phyloP scores from a whole-genome alignment of 1,284 basidiomycete species.

The Ceratorhiza oryzae-sativae region DNA sequence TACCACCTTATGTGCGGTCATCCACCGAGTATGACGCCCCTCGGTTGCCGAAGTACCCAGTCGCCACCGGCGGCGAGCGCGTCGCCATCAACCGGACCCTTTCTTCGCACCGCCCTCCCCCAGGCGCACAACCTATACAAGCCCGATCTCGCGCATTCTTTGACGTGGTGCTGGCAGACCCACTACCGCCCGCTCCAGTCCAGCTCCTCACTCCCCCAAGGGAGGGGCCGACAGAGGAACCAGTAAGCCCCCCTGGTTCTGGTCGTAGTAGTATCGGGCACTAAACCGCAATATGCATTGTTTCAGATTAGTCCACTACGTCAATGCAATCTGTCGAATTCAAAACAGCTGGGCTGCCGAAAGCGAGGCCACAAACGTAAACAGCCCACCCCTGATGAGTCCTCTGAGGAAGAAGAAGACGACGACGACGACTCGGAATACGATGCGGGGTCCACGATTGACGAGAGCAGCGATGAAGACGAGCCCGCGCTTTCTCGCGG shows the following conservation, averaged over 20 bases:
- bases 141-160: constrained; percentile 27
- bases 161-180: constrained; percentile 19
- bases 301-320: constrained; percentile 19
- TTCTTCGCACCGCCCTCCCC: constrained; percentile 1
- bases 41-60: neutral
- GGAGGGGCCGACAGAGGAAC: neutral
- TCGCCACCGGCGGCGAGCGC: constrained; percentile 14
- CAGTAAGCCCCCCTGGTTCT: neutral
- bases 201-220: neutral
- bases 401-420: constrained; percentile 11
- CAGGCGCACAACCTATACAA: neutral
- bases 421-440: neutral
- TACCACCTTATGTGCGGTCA: neutral
- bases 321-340: neutral
- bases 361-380: constrained; percentile 8
- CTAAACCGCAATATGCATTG: neutral
- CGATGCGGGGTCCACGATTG: neutral
- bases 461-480: constrained; percentile 26
- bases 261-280: neutral
- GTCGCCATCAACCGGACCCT: constrained; percentile 15
- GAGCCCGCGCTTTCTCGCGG: constrained; percentile 11
- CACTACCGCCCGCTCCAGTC: neutral
- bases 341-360: neutral
- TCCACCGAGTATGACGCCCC: neutral
- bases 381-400: constrained; percentile 20